These are phyloP conservation scores for Paramecium tetraurelia DNA, from an alignment of 73 alveolate genomes.

Conservation along the genomic window DNA sequence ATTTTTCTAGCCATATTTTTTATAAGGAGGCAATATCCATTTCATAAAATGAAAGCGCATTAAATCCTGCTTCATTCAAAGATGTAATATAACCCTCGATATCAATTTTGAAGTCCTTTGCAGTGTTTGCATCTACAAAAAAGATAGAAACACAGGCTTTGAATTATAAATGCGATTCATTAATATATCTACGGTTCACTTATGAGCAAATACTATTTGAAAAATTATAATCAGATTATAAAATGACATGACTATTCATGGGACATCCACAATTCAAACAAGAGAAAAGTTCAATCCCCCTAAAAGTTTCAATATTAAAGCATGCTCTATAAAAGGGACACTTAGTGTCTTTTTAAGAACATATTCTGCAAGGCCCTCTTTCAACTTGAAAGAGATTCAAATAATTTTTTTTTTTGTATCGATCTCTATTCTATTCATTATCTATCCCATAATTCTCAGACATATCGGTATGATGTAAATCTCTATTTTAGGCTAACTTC, in stretches of 20 bases:
- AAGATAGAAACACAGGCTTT: slow-evolving; percentile 1
- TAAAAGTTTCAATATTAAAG: slow-evolving; percentile 28
- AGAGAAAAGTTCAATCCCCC: slow-evolving; percentile 8
- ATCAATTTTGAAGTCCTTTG: neutral
- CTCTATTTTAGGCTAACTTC: slow-evolving; percentile 11
- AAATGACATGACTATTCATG: slow-evolving; percentile 26
- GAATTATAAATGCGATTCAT: slow-evolving; percentile 8
- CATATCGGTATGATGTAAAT: neutral
- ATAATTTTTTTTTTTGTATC: neutral
- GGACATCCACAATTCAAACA: slow-evolving; percentile 45
- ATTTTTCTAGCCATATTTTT: slow-evolving; percentile 7
- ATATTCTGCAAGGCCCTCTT: slow-evolving; percentile 24
- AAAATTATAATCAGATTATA: neutral
- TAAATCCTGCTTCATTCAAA: slow-evolving; percentile 38
- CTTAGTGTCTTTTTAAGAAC: neutral
- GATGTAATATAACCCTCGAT: neutral
- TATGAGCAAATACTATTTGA: slow-evolving; percentile 13
- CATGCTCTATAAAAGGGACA: slow-evolving; percentile 44
- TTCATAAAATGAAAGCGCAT: neutral
- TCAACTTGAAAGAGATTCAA: neutral
- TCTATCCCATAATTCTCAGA: neutral
- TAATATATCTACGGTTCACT: slow-evolving; percentile 31
- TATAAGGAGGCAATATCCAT: neutral
- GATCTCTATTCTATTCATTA: neutral
- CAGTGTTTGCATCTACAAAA: neutral